Evolutionary conservation across 208 protist genomes (phyloP), one percentile per base, ranked within the genome.

Genomic region (Crithidia bombi): DNA sequence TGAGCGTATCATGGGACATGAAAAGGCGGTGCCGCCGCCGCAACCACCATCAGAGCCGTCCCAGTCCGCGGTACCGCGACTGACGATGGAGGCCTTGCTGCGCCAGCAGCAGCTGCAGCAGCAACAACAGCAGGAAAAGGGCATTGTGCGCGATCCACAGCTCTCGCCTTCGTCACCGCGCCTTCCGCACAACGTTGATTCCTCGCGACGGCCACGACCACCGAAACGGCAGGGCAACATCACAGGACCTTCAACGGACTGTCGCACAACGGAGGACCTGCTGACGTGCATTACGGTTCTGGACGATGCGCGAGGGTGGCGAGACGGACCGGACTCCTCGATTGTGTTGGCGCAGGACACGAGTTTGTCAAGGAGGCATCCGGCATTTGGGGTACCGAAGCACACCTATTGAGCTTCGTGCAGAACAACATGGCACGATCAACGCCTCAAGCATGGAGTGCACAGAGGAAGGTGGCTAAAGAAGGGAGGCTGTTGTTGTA

Each of bases 261-360:
- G 44, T 25, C 44, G 21, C 46, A 66, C 61, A 44, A 66, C 61
- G 15, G 46, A 55, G 21, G 61, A 66, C 35, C 33, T 66, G 6
- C 23, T 66, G 28, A 66, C 61, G 3, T 47, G 61, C 30, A 66
- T 66, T 23, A 66, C 44, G 2, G 46, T 66, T 2, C 32, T 19
- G 33, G 46, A 44, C 7, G 47, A 32, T 5, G 21, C 39, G 0
- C 32, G 47, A 2, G 61, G 46, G 14, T 56, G 61, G 47, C 4
- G 33, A 11, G 61, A 35, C 2, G 2, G 33, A 7, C 61, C 10
- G 1, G 33, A 56, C n/a, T 32, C 35, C 2, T 43, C 61, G 4
- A 54, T 66, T n/a, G 61, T 56, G 33, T 55, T 35, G 7, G 21
- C 33, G 61, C 61, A 46, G 6, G 26, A n/a, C 28, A 11, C 57